Evolutionary conservation across 1,284 basidiomycete species (phyloP).

Genomic region (Afroboletus lepidellus): DNA sequence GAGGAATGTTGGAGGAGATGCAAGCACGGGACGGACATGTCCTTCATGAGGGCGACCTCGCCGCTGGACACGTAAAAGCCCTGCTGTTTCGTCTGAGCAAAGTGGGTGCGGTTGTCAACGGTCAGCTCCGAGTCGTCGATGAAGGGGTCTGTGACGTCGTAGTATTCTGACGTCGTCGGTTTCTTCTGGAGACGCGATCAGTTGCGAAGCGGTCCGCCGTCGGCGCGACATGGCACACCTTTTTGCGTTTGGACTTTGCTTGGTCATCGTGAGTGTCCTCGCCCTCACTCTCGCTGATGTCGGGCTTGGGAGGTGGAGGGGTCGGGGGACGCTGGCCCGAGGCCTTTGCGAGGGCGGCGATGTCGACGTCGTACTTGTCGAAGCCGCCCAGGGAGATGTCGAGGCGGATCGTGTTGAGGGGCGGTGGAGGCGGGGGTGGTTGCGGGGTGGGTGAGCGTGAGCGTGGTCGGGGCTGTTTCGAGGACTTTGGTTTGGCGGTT

Average conservation of each 20-base stretch:
- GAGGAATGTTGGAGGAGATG: constrained; percentile 7
- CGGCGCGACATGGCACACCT: constrained; percentile 32
- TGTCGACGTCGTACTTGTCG: constrained; percentile 70
- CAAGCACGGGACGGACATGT: constrained; percentile 48
- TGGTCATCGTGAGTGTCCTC: constrained; percentile 45
- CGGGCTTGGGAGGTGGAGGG: constrained; percentile 45
- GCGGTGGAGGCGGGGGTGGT: constrained; percentile 48
- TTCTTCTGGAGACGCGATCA: constrained; percentile 45
- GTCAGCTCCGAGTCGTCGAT: constrained; percentile 96
- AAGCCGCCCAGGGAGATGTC: constrained; percentile 69
- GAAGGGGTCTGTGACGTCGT: constrained; percentile 91
- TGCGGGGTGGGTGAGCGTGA: constrained; percentile 59
- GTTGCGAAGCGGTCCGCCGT: not conserved
- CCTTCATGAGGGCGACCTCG: constrained; percentile 80
- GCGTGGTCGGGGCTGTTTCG: constrained; percentile 45
- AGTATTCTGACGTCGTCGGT: constrained; percentile 65
- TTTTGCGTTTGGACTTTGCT: constrained; percentile 42
- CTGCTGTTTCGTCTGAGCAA: constrained; percentile 91
- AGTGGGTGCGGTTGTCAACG: constrained; percentile 86
- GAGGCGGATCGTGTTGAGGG: constrained; percentile 66
- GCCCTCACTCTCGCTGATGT: constrained; percentile 54
- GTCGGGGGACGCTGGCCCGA: constrained; percentile 65
- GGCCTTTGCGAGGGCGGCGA: constrained; percentile 54
- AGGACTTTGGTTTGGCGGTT: constrained; percentile 36
- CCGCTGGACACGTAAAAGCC: constrained; percentile 93